Evolutionary conservation across 129 eudicot genomes (phyloP), one percentile per base, ranked within the genome.

Genomic region (Helianthus tuberosus): DNA sequence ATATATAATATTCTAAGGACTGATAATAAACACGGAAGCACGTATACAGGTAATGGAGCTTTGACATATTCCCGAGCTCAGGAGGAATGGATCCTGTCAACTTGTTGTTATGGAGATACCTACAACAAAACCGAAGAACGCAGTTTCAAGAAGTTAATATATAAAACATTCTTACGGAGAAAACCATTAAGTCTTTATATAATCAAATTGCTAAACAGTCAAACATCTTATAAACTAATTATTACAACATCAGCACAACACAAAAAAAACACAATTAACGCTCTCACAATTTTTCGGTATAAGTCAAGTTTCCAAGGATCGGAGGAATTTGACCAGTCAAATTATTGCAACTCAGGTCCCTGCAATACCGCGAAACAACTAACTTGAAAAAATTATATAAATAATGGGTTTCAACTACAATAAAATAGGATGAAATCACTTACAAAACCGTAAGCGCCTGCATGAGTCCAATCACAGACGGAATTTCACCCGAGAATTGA

Each of bases 391-490:
- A 20, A 20, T 0, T 20, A 20, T 20, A 20, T 23, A 46, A 36
- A n/a, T 11, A 7, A 14, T 67, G 8, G 13, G 15, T 66, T 58
- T 59, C 8, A 10, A 74, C 69, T 73, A 12, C 55, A 2, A 12
- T 38, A 68, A 15, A 8, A 46, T 11, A 71, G 47, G 15, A 27
- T 1, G 8, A 73, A 57, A 8, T n/a, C 14, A 75, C 98, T 88
- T 86, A 94, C 98, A 94, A 61, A 68, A 94, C 98, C 9, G 98
- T 97, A 71, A 94, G 93, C 17, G 98, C 98, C 76, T 94, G 98
- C 98, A 94, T 94, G 80, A 94, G 80, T 70, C 98, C 98, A 81
- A 94, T 94, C 48, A 94, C 98, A 2, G 91, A 83, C n/a, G 98
- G 97, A 44, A 94, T 94, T 66, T 69, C 71, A 14, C 98, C 98